These are phyloP conservation scores for Ogataea hybrid DNA, from an alignment of 1,139 yeast genomes.

Conservation along the genomic window DNA sequence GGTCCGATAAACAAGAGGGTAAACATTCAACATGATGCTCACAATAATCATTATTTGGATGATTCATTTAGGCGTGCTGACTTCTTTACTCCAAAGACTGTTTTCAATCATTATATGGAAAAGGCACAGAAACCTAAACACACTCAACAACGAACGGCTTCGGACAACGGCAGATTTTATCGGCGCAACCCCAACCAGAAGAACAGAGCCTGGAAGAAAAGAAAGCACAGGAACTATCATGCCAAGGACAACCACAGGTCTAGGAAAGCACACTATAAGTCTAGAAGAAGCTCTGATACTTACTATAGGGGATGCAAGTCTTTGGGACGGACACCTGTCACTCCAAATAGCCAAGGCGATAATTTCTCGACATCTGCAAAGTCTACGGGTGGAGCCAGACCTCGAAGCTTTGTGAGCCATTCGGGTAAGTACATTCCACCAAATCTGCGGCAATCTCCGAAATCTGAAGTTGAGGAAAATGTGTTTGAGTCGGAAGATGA, in stretches of 20 bases:
- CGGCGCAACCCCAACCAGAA: constrained; percentile 19
- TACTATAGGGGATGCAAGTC: constrained; percentile 3
- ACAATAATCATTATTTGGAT: constrained; percentile 22
- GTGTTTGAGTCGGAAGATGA: constrained; percentile 29
- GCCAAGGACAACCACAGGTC: constrained; percentile 17
- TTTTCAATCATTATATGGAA: constrained; percentile 68
- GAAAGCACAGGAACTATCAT: constrained; percentile 27
- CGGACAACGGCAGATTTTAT: constrained; percentile 19
- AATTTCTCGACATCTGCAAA: constrained; percentile 3
- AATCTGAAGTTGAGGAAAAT: constrained; percentile 23
- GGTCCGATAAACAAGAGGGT: constrained; percentile 19
- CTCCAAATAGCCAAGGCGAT: constrained; percentile 9
- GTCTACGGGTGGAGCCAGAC: constrained; percentile 7
- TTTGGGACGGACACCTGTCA: constrained; percentile 10
- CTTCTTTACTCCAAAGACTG: constrained; percentile 75
- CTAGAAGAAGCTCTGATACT: constrained; percentile 9
- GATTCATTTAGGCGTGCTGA: constrained; percentile 60
- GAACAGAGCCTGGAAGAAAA: constrained; percentile 31
- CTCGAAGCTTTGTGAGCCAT: constrained; percentile 31
- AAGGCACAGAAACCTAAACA: constrained; percentile 50
- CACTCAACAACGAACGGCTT: constrained; percentile 28
- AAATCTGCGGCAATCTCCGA: constrained; percentile 46
- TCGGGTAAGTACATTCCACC: constrained; percentile 72
- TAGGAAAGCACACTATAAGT: constrained; percentile 11
- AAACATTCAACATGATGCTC: constrained; percentile 22